These are phyloP conservation scores for Gracilaria gracilis DNA, from an alignment of 23 red algal species.

Conservation along the genomic window DNA sequence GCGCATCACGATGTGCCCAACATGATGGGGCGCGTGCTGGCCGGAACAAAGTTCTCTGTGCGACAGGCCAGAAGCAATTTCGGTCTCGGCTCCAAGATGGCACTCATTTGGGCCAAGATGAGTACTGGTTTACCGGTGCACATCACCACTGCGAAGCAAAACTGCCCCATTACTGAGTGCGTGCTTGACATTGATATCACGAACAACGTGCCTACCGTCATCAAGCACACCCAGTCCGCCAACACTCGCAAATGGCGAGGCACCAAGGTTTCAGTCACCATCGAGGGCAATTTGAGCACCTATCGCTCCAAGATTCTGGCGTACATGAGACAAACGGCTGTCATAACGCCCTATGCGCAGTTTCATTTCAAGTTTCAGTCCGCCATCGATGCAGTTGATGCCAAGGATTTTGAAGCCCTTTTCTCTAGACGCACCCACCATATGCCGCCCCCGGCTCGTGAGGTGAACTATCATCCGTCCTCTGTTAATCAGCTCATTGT, in stretches of 20 bases:
- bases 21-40: slow-evolving; percentile 90
- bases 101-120: slow-evolving; percentile 96
- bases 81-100: slow-evolving; percentile 96
- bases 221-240: slow-evolving; percentile 46
- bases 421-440: slow-evolving; percentile 79
- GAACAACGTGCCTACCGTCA: slow-evolving; percentile 68
- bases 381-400: not conserved
- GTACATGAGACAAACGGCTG: slow-evolving; percentile 92
- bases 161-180: slow-evolving; percentile 61
- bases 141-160: slow-evolving; percentile 53
- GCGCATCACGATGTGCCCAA: slow-evolving; percentile 81
- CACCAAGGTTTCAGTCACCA: slow-evolving; percentile 82
- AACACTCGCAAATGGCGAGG: slow-evolving; percentile 74
- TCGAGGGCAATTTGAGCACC: slow-evolving; percentile 87
- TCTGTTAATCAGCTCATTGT: slow-evolving; percentile 91
- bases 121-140: slow-evolving; percentile 81
- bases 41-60: slow-evolving; percentile 91
- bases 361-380: slow-evolving; percentile 68
- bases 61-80: slow-evolving; percentile 92
- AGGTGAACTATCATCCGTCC: slow-evolving; percentile 91
- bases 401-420: slow-evolving; percentile 67
- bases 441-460: slow-evolving; percentile 72
- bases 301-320: slow-evolving; percentile 82
- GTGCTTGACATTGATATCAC: slow-evolving; percentile 93
- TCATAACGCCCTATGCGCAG: slow-evolving; percentile 93